phyloP scores from a whole-genome alignment of 2,329 filamentous ascomycete genomes.

The Diplodia corticola region DNA sequence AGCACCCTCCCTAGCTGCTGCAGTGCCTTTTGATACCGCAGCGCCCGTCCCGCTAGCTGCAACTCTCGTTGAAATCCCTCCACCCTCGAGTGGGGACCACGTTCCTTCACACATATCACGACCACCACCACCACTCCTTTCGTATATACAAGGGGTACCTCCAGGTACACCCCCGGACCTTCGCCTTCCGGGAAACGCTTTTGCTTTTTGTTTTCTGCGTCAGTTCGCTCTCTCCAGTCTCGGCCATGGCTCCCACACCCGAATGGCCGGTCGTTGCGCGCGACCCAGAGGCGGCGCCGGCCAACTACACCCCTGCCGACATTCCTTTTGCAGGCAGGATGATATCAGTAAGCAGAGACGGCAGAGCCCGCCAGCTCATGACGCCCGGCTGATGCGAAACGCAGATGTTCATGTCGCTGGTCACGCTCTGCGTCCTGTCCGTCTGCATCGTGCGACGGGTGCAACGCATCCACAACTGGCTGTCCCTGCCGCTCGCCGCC shows the following conservation, averaged over 20 bases:
- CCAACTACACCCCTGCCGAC: slow-evolving; percentile 23
- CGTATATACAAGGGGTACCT: background rate
- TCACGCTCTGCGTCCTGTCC: slow-evolving; percentile 20
- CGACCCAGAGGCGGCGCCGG: background rate
- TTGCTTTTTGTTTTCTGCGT: background rate
- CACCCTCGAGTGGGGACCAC: background rate
- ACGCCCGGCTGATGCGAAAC: background rate
- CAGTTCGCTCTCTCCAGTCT: background rate
- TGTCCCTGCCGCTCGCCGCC: slow-evolving; percentile 28
- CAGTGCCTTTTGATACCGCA: background rate
- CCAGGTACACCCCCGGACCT: background rate
- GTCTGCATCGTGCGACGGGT: slow-evolving; percentile 30
- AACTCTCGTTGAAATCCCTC: background rate
- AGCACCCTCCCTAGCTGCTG: background rate
- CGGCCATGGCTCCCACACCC: background rate
- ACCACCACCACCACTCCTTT: background rate
- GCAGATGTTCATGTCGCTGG: slow-evolving; percentile 1
- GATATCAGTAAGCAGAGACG: slow-evolving; percentile 29
- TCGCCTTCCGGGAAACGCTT: background rate
- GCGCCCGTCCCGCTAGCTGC: background rate
- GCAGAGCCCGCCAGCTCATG: background rate
- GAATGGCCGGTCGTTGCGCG: slow-evolving; percentile 1
- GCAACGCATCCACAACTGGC: slow-evolving; percentile 30
- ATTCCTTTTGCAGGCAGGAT: slow-evolving; percentile 30
- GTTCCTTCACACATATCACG: background rate